Base-by-base conservation (phyloP, 2,329 filamentous ascomycete genomes). In the Cordyceps pruinosa region DNA sequence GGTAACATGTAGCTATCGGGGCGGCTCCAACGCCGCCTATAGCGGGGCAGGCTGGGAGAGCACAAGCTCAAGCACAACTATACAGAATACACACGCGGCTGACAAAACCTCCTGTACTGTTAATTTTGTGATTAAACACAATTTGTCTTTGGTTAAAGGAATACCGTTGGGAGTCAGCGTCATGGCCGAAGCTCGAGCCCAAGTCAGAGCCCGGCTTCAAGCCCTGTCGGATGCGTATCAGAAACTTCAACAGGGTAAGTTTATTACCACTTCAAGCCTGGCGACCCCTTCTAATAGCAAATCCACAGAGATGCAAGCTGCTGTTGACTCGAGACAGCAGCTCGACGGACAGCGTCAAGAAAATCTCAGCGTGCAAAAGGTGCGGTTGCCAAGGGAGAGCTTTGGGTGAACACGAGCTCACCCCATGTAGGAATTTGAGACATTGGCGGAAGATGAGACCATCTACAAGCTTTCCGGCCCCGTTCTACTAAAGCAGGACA, bases 391-490 rank as follows among this genome's bases (percentile, higher is more conserved):
- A 7, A 9, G 21, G 2, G 6, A 10, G 25, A 13, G 9, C n/a
- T 19, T 26, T 42, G 25, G 35, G 9, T 6, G 23, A 35, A 60
- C 49, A 21, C 47, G 28, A 44, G 45, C 59, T 69, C 57, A 69
- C 21, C 35, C 9, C 39, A 12, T 17, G 34, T 62, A 94, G 86
- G 93, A 97, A 72, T 97, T 97, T 71, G 79, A 84, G 41, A 80
- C 81, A 55, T 79, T 97, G 59, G 83, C 86, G 65, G 87, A 92
- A 37, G 88, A 87, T 64, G 88, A 95, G 67, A 90, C 85, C 62
- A 96, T 99, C 72, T 99, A 96, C 83, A 99, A 97, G 75, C 84
- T 97, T 42, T 85, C 96, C 47, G 94, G 94, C 0, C 94, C 94
- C 0, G 89, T 97, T 7, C 76, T 99, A 37, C 73, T 99, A 67